Conservation (phyloP, 306 rosid genomes). For the Cucumis cinereus region DNA sequence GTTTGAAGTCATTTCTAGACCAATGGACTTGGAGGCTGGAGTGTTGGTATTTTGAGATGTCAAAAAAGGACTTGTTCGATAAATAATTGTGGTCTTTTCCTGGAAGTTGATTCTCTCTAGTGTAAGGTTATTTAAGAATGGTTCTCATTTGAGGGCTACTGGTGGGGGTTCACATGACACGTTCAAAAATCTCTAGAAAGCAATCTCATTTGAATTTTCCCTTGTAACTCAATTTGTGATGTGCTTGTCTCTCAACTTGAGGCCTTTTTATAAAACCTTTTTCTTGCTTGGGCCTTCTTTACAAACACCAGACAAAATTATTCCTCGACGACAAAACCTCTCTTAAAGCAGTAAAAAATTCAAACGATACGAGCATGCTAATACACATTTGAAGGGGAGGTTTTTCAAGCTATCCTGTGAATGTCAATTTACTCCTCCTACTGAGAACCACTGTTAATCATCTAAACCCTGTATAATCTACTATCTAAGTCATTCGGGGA, state of each 20-base stretch:
- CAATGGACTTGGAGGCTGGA: not conserved
- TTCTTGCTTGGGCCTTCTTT: not conserved
- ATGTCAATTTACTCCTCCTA: not conserved
- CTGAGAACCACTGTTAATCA: not conserved
- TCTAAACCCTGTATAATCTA: not conserved
- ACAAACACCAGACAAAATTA: not conserved
- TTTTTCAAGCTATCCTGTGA: not conserved
- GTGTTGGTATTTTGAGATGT: not conserved
- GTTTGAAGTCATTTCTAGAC: not conserved
- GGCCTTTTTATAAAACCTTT: not conserved
- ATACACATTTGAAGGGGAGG: not conserved
- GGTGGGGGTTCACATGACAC: not conserved
- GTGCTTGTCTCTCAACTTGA: not conserved
- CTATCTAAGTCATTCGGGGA: not conserved
- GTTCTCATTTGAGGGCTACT: not conserved
- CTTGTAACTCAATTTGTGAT: not conserved
- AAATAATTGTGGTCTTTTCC: not conserved
- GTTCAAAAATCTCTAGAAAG: not conserved
- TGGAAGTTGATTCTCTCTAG: not conserved
- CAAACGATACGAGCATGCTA: not conserved
- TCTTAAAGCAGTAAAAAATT: not conserved
- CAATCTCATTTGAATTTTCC: not conserved
- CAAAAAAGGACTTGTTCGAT: not conserved
- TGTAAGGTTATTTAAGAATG: not conserved
- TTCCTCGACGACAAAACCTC: not conserved